phyloP scores from a whole-genome alignment of 208 protist genomes.

The Acanthamoeba rhysodes region DNA sequence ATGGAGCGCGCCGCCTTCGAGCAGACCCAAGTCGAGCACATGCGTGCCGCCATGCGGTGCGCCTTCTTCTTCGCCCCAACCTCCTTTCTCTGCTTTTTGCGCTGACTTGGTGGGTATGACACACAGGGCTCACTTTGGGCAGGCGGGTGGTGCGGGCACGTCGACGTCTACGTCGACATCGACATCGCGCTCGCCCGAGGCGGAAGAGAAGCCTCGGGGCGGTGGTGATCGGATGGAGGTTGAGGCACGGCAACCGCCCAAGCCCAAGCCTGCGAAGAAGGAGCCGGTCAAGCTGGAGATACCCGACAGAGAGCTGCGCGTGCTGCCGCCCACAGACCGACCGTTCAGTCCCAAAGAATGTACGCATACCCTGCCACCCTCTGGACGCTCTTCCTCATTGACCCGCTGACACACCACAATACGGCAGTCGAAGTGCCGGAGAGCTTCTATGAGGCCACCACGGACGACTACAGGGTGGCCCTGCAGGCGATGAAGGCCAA shows the following conservation, averaged over 20 bases:
- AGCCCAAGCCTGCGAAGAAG: not conserved
- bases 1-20: constrained; percentile 22
- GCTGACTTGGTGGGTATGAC: not conserved
- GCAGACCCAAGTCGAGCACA: constrained; percentile 11
- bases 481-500: constrained; percentile 43
- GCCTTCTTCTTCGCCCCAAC: not conserved
- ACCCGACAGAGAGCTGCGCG: constrained; percentile 21
- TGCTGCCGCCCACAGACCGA: constrained; percentile 37
- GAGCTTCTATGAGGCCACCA: constrained; percentile 42
- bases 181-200: not conserved
- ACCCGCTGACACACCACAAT: not conserved
- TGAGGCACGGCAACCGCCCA: not conserved
- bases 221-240: constrained; percentile 25
- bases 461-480: constrained; percentile 42
- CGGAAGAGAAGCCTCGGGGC: not conserved
- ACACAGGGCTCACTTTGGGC: not conserved
- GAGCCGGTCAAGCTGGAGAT: constrained; percentile 9
- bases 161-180: not conserved
- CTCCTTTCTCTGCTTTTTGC: not conserved
- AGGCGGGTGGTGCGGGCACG: not conserved
- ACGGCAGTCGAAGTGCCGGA: constrained; percentile 51
- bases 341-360: constrained; percentile 59
- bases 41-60: not conserved
- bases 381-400: not conserved
- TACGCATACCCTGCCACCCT: not conserved